phyloP scores from a whole-genome alignment of 257 asterid genomes.

The Leonotis leonurus region DNA sequence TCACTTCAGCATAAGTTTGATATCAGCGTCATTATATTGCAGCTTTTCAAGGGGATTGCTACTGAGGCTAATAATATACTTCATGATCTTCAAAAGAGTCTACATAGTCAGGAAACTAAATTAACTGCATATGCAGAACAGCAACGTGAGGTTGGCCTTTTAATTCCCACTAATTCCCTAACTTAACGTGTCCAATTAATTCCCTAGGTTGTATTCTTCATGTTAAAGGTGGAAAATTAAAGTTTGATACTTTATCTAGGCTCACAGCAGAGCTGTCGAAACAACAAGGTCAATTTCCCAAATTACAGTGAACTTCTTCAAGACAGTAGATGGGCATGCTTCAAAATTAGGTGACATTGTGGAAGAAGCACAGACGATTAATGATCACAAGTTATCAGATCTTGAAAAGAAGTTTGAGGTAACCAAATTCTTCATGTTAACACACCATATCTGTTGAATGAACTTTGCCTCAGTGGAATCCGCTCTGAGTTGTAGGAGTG shows the following conservation, averaged over 20 bases:
- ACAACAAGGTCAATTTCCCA: slow-evolving; percentile 67
- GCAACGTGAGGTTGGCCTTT: slow-evolving; percentile 56
- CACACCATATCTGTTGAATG: not conserved
- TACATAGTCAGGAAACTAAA: slow-evolving; percentile 58
- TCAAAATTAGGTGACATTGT: slow-evolving; percentile 67
- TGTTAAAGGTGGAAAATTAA: not conserved
- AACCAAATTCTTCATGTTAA: slow-evolving; percentile 13
- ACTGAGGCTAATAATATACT: slow-evolving; percentile 69
- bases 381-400: slow-evolving; percentile 60
- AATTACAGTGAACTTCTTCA: slow-evolving; percentile 55
- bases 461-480: slow-evolving; percentile 5
- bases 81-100: slow-evolving; percentile 69
- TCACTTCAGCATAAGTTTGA: slow-evolving; percentile 18
- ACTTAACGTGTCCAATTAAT: no score
- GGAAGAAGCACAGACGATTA: slow-evolving; percentile 67
- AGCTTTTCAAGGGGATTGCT: slow-evolving; percentile 66
- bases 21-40: slow-evolving; percentile 22
- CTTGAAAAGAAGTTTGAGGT: slow-evolving; percentile 94
- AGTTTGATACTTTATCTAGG: slow-evolving; percentile 36
- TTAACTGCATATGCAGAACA: slow-evolving; percentile 54
- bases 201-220: not conserved
- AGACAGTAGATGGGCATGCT: slow-evolving; percentile 62
- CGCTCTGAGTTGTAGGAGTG: slow-evolving; percentile 48
- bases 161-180: not conserved
- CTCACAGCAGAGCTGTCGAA: slow-evolving; percentile 66